Conservation (phyloP, 257 asterid species). For the Buddleja alternifolia region DNA sequence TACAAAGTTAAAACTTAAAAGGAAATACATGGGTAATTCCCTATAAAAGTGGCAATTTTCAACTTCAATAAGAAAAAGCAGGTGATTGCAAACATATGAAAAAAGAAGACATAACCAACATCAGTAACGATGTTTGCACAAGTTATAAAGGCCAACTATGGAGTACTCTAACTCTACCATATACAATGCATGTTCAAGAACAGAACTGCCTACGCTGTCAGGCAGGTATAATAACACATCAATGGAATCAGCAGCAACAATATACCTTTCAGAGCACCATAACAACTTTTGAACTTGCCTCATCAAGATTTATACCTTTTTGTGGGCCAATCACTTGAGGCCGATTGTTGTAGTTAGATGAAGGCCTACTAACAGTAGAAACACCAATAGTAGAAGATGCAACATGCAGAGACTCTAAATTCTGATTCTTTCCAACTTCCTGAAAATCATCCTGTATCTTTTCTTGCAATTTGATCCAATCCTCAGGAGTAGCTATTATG, state of each 20-base stretch:
- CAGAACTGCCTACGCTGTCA: neutral
- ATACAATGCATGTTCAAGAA: neutral
- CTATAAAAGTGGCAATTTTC: too few relatives aligned
- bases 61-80: too few relatives aligned
- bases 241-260: conserved; percentile 10
- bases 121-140: neutral
- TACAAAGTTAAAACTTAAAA: too few relatives aligned
- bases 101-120: neutral
- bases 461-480: conserved; percentile 39
- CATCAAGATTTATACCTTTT: conserved; percentile 44
- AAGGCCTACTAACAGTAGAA: conserved; percentile 55
- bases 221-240: neutral
- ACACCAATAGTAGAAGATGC: conserved; percentile 37
- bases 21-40: too few relatives aligned
- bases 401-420: conserved; percentile 35
- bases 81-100: neutral
- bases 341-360: conserved; percentile 51
- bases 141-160: neutral
- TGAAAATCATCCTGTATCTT: conserved; percentile 44
- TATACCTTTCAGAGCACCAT: neutral
- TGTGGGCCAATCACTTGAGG: conserved; percentile 45
- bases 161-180: neutral
- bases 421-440: conserved; percentile 45
- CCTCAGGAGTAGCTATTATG: conserved; percentile 33
- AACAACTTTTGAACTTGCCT: neutral